Evolutionary conservation across 139 green algal species (phyloP).

Genomic region (Dunaliella sp.): DNA sequence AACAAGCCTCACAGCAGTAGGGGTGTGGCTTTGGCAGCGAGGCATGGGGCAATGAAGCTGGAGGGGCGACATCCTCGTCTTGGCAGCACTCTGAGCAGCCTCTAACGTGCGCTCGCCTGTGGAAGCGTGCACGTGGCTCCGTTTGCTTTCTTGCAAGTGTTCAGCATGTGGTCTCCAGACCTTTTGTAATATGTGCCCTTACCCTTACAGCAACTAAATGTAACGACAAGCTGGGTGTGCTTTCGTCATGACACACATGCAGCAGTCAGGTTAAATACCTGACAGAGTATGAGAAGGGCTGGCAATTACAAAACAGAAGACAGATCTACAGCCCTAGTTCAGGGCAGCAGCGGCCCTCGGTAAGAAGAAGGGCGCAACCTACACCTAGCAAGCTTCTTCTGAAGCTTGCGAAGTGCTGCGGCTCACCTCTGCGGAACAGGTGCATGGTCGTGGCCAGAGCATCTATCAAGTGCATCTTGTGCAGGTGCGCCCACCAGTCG

Average conservation of each 20-base stretch:
- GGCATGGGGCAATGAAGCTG: not conserved
- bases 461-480: not conserved
- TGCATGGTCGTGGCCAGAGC: not conserved
- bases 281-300: too few species aligned
- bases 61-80: not conserved
- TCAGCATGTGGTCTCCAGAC: not conserved
- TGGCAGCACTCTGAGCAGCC: not conserved
- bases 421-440: not conserved
- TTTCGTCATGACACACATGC: too few species aligned
- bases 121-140: not conserved
- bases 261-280: too few species aligned
- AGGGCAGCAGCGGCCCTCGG: too few species aligned
- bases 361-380: too few species aligned
- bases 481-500: not conserved
- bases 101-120: not conserved
- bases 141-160: not conserved
- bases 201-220: too few species aligned
- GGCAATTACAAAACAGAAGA: too few species aligned
- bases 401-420: too few species aligned
- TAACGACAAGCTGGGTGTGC: too few species aligned
- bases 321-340: too few species aligned
- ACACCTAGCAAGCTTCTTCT: too few species aligned
- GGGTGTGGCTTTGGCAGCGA: not conserved
- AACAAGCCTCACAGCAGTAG: not conserved
- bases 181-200: too few species aligned